Evolutionary conservation across 2,329 filamentous ascomycete genomes (phyloP), one percentile per base, ranked within the genome.

Genomic region (Didymella lethalis): DNA sequence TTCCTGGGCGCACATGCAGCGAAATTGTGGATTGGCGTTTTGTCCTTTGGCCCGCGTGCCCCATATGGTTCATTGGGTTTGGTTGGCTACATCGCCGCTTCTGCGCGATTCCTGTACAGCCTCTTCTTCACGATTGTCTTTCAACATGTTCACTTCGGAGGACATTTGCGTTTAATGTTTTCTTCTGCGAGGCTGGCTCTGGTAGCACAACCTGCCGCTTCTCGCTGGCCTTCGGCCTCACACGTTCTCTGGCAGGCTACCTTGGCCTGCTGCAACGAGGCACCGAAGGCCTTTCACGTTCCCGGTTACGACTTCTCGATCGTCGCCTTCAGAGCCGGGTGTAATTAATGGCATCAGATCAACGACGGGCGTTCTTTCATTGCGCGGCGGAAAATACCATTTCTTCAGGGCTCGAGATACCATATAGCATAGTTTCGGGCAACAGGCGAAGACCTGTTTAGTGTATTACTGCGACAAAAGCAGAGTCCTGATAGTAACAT

Each of bases 301-400:
- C 67, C 62, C 49, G 61, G 57, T 70, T 46, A 71, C 65, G 67
- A 74, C 58, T 65, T 67, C 63, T 67, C 52, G 58, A 70, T 66
- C 58, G 50, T 61, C 59, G 62, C 67, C 65, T 68, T 73, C 57
- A 61, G 62, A 67, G 60, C 46, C 67, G 68, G 70, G 60, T 75
- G 72, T 77, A 77, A 75, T 76, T 76, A 76, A 75, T 75, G 73
- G 73, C 69, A 74, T 71, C 68, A 67, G 68, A 69, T 69, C 62
- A 62, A 69, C 53, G 72, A 73, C 59, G 57, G 69, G 65, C 65
- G 67, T 69, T 66, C 63, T 59, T 64, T 65, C 45, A 60, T 63
- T 63, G 63, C 54, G 61, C 52, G 64, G 65, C 57, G 69, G 65
- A 63, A 69, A 67, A 69, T 62, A 64, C 59, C 63, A 64, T 66